Evolutionary conservation across 176 grass and related monocot species (phyloP), one percentile per base, ranked within the genome.

Genomic region (Bothriochloa decipiens): DNA sequence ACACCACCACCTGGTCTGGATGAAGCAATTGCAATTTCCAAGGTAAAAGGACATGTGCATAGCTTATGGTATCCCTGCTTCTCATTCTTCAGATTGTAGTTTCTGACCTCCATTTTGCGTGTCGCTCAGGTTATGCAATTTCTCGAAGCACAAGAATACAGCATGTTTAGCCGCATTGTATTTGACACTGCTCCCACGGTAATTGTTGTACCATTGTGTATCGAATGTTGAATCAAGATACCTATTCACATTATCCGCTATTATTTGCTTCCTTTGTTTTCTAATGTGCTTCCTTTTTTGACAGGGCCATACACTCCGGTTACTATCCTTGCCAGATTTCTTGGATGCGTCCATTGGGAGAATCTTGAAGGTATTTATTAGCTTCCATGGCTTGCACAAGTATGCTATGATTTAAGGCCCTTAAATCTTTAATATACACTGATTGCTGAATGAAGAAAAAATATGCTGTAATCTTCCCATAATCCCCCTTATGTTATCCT

Each of bases 1-100:
- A 84, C 96, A 69, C 93, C 93, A 55, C 93, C 96, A 61, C 96
- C 96, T 52, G 96, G 96, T 77, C 58, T 99, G 53, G 96, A 99
- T 75, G 96, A 99, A 92, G 96, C 96, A 72, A 90, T 99, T 82
- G 93, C 93, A 86, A 99, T 99, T 94, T 99, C 93, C 68, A 94
- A 96, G 89, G 91, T 94, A 81, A 68, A 33, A 26, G 70, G 50
- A 22, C 17, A 79, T 75, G 67, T 11, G 8, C 61, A 39, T 33
- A 11, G 42, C 66, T 79, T 83, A n/a, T 5, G 8, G 46, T 41
- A 33, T 64, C 29, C 65, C n/a, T 70, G 13, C 36, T 82, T 27
- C 22, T 76, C 3, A 22, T 83, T 65, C 29, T 70, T 84, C 11
- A 1, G 5, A 11, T 62, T 72, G 26, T 68, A 37, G 20, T 60